Evolutionary conservation across 1,284 basidiomycete species (phyloP).

Genomic region (Sporisorium graminicola): DNA sequence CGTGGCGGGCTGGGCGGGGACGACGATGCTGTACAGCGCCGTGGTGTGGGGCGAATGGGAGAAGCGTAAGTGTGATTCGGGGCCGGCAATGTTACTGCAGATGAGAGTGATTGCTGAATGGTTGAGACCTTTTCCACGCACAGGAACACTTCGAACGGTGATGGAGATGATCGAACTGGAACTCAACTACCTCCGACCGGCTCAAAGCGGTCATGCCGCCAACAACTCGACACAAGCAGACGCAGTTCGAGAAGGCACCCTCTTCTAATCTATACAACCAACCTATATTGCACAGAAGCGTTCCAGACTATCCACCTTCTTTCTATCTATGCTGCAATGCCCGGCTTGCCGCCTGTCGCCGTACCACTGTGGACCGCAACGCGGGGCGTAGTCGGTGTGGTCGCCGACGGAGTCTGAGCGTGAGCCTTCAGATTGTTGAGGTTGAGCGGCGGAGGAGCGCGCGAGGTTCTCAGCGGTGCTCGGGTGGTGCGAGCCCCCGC

Average conservation of each 20-base stretch:
- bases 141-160: slow-evolving; percentile 39
- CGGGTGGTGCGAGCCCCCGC: slow-evolving; percentile 18
- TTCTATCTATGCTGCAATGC: slow-evolving; percentile 13
- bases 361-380: slow-evolving; percentile 3
- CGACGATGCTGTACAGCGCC: slow-evolving; percentile 65
- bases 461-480: neutral
- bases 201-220: neutral
- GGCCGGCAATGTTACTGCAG: neutral
- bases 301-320: neutral
- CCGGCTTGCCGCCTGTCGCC: neutral
- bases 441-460: slow-evolving; percentile 12
- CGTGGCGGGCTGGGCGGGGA: slow-evolving; percentile 59
- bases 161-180: slow-evolving; percentile 57
- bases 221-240: neutral
- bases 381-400: slow-evolving; percentile 27
- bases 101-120: neutral
- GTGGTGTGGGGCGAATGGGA: slow-evolving; percentile 68
- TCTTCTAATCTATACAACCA: slow-evolving; percentile 19
- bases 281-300: neutral
- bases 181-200: slow-evolving; percentile 25
- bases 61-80: slow-evolving; percentile 54
- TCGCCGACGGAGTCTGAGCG: slow-evolving; percentile 9
- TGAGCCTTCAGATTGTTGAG: neutral
- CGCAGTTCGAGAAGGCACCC: slow-evolving; percentile 32
- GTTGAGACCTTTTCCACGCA: slow-evolving; percentile 13